Conservation (phyloP, 2,329 filamentous ascomycete species). For the Colletotrichum chlorophyti region DNA sequence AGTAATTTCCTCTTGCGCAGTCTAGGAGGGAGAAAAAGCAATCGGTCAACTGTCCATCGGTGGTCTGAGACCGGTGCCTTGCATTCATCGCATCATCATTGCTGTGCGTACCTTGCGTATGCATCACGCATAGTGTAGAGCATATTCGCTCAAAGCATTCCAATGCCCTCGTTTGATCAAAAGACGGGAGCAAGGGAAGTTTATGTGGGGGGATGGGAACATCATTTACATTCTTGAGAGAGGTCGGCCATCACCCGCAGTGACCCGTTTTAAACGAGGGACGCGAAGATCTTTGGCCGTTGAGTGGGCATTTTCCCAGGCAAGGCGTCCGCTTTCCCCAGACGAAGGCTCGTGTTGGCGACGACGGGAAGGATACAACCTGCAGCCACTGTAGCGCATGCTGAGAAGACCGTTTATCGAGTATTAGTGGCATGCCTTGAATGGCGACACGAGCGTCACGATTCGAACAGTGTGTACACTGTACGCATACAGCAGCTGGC, state of each 20-base stretch:
- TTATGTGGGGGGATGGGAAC: not conserved
- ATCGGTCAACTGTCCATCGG: conserved; percentile 3
- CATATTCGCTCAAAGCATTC: conserved; percentile 1
- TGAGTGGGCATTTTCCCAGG: conserved; percentile 19
- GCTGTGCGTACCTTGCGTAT: conserved; percentile 8
- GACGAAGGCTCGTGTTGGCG: conserved; percentile 24
- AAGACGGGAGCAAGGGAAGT: too few species aligned
- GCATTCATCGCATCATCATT: conserved; percentile 20
- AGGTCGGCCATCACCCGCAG: not conserved
- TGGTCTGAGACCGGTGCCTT: conserved; percentile 21
- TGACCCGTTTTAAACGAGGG: conserved; percentile 9
- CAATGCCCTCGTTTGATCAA: not conserved
- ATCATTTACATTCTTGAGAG: conserved; percentile 13
- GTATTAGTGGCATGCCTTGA: conserved; percentile 12
- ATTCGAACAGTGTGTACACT: not conserved
- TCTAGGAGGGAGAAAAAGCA: conserved; percentile 11
- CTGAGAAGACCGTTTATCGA: conserved; percentile 1
- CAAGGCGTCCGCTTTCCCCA: conserved; percentile 5
- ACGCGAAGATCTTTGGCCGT: conserved; percentile 5
- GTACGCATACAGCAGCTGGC: too few species aligned
- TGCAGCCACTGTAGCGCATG: conserved; percentile 23
- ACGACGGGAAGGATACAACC: conserved; percentile 18
- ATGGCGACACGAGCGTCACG: conserved; percentile 16
- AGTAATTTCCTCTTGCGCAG: conserved; percentile 5
- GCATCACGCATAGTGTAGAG: not conserved